Base-by-base conservation (phyloP, 371 early-diverging fungal species). In the Coemansia sp. region DNA sequence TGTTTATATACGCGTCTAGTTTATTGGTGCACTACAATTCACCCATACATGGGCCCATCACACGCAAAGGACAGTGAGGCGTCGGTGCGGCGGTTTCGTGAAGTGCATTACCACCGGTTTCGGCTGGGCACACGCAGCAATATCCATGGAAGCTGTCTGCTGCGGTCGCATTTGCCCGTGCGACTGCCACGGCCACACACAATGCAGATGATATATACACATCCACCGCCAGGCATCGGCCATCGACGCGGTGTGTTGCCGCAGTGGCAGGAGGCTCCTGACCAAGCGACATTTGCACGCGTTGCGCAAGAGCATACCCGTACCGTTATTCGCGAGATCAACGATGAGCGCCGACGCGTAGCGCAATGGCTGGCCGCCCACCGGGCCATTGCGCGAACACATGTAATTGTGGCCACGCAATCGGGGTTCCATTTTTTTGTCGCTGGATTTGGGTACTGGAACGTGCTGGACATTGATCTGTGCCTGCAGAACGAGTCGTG, bases 371-470 rank as follows among this genome's bases (percentile, higher is more conserved):
- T 73, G 8, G 61, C 29, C 12, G 28, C 23, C 23, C n/a, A 39
- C 28, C 69, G 60, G 41, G 78, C 62, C 19, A 29, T 24, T 17
- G 56, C 64, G 4, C 65, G 78, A 13, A 69, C 78, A 11, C 78
- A 77, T n/a, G 69, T 69, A 4, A 67, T 73, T n/a, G 73, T 77
- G 23, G 78, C 78, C 1, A 77, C 73, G 17, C 78, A 73, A 61
- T 46, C 59, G 32, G 66, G 66, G 13, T 58, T 77, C 28, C 69
- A 61, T 61, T 73, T 73, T 39, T 73, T 77, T 9, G 49, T 77
- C 17, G 73, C 78, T 7, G 78, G 78, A 8, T 77, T 77, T 53
- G 78, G 78, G 9, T 77, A 73, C 61, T 77, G 78, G 78, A 77
- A 73, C 60, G 58, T 73, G 26, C 64, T 78, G 32, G 78, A 78